Conservation (phyloP, 345 rosid genomes). For the Gossypium herbaceum region DNA sequence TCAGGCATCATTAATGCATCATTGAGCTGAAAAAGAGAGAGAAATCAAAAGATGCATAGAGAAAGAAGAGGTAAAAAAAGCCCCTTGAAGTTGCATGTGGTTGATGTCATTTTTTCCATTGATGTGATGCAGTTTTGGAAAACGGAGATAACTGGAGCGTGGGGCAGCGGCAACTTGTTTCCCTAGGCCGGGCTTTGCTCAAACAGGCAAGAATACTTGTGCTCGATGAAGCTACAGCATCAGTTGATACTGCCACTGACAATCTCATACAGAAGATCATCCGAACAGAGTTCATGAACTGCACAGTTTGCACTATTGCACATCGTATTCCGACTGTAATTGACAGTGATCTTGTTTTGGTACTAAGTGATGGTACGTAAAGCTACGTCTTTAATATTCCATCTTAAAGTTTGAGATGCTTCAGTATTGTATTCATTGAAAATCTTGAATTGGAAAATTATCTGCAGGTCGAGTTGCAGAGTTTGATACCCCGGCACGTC, state of each 20-base stretch:
- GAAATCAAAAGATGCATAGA: no score
- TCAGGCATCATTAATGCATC: background rate
- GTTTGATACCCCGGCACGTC: conserved; percentile 73
- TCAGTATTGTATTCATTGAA: background rate
- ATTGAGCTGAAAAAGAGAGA: background rate
- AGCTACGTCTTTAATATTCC: no score
- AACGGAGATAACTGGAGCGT: conserved; percentile 99
- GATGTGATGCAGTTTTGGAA: conserved; percentile 60
- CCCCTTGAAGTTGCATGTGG: background rate
- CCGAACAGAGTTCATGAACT: conserved; percentile 79
- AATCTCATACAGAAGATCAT: conserved; percentile 95
- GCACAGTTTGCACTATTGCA: conserved; percentile 96
- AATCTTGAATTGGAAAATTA: background rate
- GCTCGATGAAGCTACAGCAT: conserved; percentile 98
- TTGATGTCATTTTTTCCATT: conserved; percentile 6
- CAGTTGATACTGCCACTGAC: conserved; percentile 97
- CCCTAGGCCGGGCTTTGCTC: conserved; percentile 86
- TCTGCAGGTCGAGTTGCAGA: conserved; percentile 88
- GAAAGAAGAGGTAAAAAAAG: background rate
- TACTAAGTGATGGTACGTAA: conserved; percentile 81
- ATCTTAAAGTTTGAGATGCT: background rate
- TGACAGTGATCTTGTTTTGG: conserved; percentile 95
- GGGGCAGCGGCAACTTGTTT: conserved; percentile 93
- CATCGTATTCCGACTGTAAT: conserved; percentile 97
- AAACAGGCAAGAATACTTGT: conserved; percentile 90